These are phyloP conservation scores for Alisma plantagoaquatica DNA, from an alignment of 106 monocot genomes.

Conservation along the genomic window DNA sequence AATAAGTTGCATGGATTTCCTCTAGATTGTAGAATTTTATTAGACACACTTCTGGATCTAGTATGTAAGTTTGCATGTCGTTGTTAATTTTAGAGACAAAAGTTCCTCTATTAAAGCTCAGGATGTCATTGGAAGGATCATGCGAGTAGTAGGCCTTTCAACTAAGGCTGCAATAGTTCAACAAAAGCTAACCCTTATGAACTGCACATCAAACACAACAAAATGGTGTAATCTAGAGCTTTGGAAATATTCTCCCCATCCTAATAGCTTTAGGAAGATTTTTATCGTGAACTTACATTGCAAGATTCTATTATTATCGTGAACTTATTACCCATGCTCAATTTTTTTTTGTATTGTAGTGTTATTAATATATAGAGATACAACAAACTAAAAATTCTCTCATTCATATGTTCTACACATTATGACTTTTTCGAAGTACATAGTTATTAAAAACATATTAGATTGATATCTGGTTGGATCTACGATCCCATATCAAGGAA, in stretches of 20 bases:
- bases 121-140: slow-evolving; percentile 96
- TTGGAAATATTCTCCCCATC: slow-evolving; percentile 97
- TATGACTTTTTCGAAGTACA: no score
- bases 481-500: no score
- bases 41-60: slow-evolving; percentile 92
- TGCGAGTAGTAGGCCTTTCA: slow-evolving; percentile 68
- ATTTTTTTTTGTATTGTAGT: no score
- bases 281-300: slow-evolving; percentile 8
- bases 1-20: no score
- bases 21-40: slow-evolving; percentile 85
- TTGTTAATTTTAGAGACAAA: slow-evolving; percentile 77
- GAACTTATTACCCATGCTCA: no score
- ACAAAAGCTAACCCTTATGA: slow-evolving; percentile 85
- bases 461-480: no score
- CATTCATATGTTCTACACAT: no score
- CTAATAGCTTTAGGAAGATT: slow-evolving; percentile 97
- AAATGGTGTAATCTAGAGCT: slow-evolving; percentile 85
- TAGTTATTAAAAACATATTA: no score
- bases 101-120: slow-evolving; percentile 59
- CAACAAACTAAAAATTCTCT: no score
- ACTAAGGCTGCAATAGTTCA: slow-evolving; percentile 80
- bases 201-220: slow-evolving; percentile 46
- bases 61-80: slow-evolving; percentile 89
- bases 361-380: no score
- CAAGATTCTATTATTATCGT: background rate